Conservation (phyloP, 305 asterid species). For the Fraxinus velutina region DNA sequence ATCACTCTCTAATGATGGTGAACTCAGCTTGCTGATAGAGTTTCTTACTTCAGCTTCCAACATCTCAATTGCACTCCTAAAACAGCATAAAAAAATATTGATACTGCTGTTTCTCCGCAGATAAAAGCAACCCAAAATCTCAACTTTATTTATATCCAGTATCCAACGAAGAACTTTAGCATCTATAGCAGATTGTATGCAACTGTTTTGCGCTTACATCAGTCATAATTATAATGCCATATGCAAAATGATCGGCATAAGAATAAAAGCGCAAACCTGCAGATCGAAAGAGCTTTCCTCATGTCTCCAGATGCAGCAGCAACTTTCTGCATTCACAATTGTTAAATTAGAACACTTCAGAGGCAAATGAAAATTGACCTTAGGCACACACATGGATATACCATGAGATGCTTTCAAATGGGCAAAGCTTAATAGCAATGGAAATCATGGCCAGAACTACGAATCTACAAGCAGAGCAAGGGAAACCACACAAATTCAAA, state of each 20-base stretch:
- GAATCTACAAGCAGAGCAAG: slow-evolving; percentile 2
- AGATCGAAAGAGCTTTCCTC: slow-evolving; percentile 86
- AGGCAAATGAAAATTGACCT: slow-evolving; percentile 10
- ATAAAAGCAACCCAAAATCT: slow-evolving; percentile 14
- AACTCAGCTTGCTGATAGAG: slow-evolving; percentile 30
- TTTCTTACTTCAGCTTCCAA: slow-evolving; percentile 68
- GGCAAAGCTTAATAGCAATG: not conserved
- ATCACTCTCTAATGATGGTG: slow-evolving; percentile 31
- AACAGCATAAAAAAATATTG: slow-evolving; percentile 15
- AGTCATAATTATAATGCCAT: not conserved
- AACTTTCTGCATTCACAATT: slow-evolving; percentile 60
- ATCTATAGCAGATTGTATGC: not conserved
- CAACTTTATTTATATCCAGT: slow-evolving; percentile 2
- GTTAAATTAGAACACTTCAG: slow-evolving; percentile 18
- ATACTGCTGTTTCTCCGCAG: slow-evolving; percentile 10
- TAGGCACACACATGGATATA: not conserved
- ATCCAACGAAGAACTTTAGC: slow-evolving; percentile 10
- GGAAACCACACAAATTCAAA: not conserved
- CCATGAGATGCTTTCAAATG: not conserved
- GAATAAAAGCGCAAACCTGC: slow-evolving; percentile 55
- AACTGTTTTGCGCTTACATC: slow-evolving; percentile 6
- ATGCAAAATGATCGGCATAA: slow-evolving; percentile 16
- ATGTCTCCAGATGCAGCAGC: slow-evolving; percentile 95
- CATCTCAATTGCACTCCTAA: slow-evolving; percentile 80
- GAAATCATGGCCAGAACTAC: not conserved